Percentiles rank a stretch among this genome's conserved stretches.
phyloP scores from a whole-genome alignment of 352 stramenopile species.

The Phytophthora sojae region DNA sequence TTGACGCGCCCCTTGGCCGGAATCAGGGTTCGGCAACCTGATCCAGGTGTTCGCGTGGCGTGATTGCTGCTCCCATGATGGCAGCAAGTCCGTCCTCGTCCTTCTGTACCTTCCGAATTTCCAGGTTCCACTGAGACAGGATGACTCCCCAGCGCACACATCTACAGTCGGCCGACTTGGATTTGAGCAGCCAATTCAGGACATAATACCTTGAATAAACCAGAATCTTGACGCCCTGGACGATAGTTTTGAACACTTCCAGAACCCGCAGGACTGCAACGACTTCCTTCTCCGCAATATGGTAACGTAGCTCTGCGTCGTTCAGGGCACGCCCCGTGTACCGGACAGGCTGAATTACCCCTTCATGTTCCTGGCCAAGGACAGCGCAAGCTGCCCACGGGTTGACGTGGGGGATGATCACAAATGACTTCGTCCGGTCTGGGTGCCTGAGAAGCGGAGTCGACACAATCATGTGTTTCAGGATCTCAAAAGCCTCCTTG shows the following conservation, averaged over 20 bases:
- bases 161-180: not conserved
- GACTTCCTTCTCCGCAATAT: constrained; percentile 5
- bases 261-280: not conserved
- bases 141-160: not conserved
- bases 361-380: no score
- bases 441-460: no score
- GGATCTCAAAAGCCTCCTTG: no score
- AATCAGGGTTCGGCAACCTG: not conserved
- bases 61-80: not conserved
- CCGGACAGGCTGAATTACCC: no score
- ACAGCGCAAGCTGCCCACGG: no score
- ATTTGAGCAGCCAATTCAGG: not conserved
- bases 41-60: not conserved
- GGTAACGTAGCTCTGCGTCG: no score
- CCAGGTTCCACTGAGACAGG: not conserved
- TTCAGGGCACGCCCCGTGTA: no score
- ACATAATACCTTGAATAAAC: constrained; percentile 3
- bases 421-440: no score
- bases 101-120: not conserved
- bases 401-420: no score
- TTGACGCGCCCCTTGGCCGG: constrained; percentile 2
- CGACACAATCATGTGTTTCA: no score
- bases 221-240: not conserved
- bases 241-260: not conserved
- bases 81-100: constrained; percentile 7